phyloP scores from a whole-genome alignment of 306 rosid genomes.

The Gleditsia sinensis region DNA sequence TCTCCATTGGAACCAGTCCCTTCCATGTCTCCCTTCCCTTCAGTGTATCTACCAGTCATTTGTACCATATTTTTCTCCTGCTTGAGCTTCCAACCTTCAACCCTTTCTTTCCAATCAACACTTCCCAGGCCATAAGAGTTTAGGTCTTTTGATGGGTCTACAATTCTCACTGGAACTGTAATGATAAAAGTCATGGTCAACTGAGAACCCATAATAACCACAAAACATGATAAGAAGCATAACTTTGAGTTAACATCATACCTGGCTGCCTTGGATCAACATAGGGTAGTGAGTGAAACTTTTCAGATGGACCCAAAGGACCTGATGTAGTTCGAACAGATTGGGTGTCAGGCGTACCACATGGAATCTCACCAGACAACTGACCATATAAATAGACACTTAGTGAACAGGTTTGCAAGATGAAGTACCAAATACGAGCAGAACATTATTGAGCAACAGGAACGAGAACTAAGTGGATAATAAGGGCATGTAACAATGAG shows the following conservation, averaged over 20 bases:
- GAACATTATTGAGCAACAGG: neutral
- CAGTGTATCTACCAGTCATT: slow-evolving; percentile 71
- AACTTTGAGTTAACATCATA: slow-evolving; percentile 34
- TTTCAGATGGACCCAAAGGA: slow-evolving; percentile 87
- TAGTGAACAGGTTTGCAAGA: neutral
- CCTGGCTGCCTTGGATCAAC: slow-evolving; percentile 94
- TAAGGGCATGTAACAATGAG: neutral
- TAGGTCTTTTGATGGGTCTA: slow-evolving; percentile 92
- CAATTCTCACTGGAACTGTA: slow-evolving; percentile 89
- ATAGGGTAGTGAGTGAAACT: slow-evolving; percentile 63
- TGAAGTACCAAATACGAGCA: slow-evolving; percentile 2
- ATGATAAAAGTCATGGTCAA: slow-evolving; percentile 32
- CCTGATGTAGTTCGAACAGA: slow-evolving; percentile 92
- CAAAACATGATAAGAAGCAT: slow-evolving; percentile 23
- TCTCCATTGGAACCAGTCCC: slow-evolving; percentile 99
- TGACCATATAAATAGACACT: slow-evolving; percentile 35
- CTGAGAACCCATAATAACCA: slow-evolving; percentile 16
- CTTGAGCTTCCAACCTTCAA: slow-evolving; percentile 97
- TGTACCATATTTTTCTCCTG: slow-evolving; percentile 86
- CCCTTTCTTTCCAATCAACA: slow-evolving; percentile 99
- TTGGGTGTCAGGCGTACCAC: slow-evolving; percentile 85
- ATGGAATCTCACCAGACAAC: slow-evolving; percentile 95
- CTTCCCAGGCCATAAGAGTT: slow-evolving; percentile 96
- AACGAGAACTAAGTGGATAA: neutral
- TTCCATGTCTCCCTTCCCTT: slow-evolving; percentile 95